Evolutionary conservation across 2,329 filamentous ascomycete species (phyloP), one percentile per base, ranked within the genome.

Genomic region (Arthrobotrys entomopaga): DNA sequence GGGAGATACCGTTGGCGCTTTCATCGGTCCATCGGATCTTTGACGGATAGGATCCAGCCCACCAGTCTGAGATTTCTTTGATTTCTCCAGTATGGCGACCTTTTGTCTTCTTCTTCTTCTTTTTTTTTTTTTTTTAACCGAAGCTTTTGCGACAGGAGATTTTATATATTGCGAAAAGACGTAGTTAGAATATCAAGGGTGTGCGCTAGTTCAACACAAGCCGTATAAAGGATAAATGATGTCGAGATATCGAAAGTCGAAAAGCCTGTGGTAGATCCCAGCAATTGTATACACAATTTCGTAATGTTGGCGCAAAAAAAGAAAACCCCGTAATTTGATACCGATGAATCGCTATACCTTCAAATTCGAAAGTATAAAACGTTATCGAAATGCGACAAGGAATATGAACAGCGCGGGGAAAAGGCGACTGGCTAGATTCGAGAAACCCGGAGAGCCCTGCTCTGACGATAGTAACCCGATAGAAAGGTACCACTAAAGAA

Each of bases 21-120:
- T 74, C 70, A 74, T 67, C 70, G 70, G 63, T 74, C 70, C 70
- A 74, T 74, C 70, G 61, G 50, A 16, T 53, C 64, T 74, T 26
- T 67, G 70, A 74, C 70, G 63, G 70, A 74, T 66, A 74, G 70
- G 70, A 66, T 63, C 70, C 70, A 26, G 70, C 70, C 70, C 63
- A 74, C 63, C 63, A 53, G 56, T 65, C 61, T 57, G 56, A 43
- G 70, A 64, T 74, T 58, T 66, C 70, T 66, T 74, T 74, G 63
- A 52, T 57, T 66, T 63, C 57, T 74, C 70, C 70, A 74, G 70
- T 74, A 74, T 74, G 70, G 63, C 70, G 70, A 59, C 57, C 61
- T 72, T 66, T 26, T 26, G 24, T 26, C 24, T 26, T 26, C 24
- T 26, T n/a, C n/a, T n/a, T n/a, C n/a, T n/a, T n/a, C 57, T 56